Evolutionary conservation across 106 monocot genomes (phyloP).

Genomic region (Dendrobium huoshanense): DNA sequence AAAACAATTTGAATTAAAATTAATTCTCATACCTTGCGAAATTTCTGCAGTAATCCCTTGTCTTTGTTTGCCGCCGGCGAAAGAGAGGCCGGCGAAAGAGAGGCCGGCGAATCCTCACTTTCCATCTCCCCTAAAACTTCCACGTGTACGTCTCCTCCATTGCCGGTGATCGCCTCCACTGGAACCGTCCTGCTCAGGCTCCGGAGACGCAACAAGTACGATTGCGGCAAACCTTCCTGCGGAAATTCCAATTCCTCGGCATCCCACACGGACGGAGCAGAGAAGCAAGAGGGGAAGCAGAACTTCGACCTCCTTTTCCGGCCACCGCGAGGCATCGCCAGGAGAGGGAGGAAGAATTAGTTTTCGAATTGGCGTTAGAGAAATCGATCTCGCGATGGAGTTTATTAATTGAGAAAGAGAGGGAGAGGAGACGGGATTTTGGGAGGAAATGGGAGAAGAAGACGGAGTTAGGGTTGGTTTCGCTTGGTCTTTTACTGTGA

Average conservation of each 20-base stretch:
- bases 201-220: background rate
- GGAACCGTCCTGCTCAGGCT: conserved; percentile 15
- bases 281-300: conserved; percentile 13
- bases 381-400: background rate
- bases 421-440: background rate
- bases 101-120: background rate
- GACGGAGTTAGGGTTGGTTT: background rate
- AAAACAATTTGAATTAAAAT: background rate
- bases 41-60: background rate
- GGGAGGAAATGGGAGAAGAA: background rate
- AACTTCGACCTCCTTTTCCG: background rate
- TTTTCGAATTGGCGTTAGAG: background rate
- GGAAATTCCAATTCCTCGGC: background rate
- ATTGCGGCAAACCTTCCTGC: background rate
- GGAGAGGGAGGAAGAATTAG: background rate
- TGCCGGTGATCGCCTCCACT: background rate
- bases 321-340: background rate
- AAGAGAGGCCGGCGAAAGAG: background rate
- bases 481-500: background rate
- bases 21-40: background rate
- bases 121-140: background rate
- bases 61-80: background rate
- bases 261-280: background rate
- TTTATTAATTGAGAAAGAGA: background rate
- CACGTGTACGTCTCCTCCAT: background rate